Base-by-base conservation (phyloP, 2,329 filamentous ascomycete genomes). In the Paraphoma sp. region DNA sequence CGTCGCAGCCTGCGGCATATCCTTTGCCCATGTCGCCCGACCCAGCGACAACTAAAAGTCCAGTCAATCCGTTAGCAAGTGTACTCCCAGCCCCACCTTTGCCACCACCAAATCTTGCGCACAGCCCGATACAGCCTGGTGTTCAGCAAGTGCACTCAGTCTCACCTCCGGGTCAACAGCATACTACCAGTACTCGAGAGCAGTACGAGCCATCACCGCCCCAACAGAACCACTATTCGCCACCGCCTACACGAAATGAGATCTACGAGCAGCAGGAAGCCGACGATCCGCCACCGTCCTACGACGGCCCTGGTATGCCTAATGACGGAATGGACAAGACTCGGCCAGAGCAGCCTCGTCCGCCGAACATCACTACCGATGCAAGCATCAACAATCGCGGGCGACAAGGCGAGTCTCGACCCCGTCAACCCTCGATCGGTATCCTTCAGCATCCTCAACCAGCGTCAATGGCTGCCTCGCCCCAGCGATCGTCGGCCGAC, bases 391-490 rank as follows among this genome's bases (percentile, higher is more conserved):
- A 43, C 18, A 48, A 52, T 11, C 63, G 55, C 11, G 61, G 63
- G n/a, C 62, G 57, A 18, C 58, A 62, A n/a, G 43, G 53, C 29
- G 64, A 70, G 29, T 40, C 59, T 14, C 68, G 73, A 31, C 66
- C 62, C 36, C 72, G 73, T 31, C 73, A 76, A 53, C 48, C 67
- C 11, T 75, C 72, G 1, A 60, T 75, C 8, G 68, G 65, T 6
- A 67, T 76, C n/a, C 62, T 76, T 17, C 72, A 75, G 49, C 74
- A 76, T 47, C 74, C 74, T 10, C 73, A 75, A 45, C 74, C 74
- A n/a, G 71, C 74, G 7, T 73, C 73, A 6, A 76, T 76, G 74
- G 73, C 74, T 16, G 74, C 74, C n/a, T 75, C 72, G 1, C 74
- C 74, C 9, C 68, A 72, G 36, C 72, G 71, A 45, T 70, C 70